These are phyloP conservation scores for Candida sanyaensis DNA, from an alignment of 1,139 yeast species.

Conservation along the genomic window DNA sequence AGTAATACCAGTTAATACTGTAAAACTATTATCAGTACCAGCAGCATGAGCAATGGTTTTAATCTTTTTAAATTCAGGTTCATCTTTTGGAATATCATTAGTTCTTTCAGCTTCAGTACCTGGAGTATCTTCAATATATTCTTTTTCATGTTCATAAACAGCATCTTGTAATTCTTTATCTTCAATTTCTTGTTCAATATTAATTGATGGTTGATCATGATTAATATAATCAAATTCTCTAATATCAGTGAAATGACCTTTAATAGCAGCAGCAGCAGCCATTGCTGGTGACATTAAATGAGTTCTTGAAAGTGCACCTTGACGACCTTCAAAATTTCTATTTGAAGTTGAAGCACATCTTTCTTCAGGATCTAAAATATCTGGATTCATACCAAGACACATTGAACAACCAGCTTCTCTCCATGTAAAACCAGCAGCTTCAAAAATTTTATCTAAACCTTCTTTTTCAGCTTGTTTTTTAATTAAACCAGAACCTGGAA, in stretches of 20 bases:
- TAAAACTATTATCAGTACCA: slow-evolving; percentile 72
- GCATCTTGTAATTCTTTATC: slow-evolving; percentile 67
- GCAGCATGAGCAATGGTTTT: slow-evolving; percentile 27
- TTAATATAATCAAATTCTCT: slow-evolving; percentile 71
- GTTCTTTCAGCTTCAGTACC: slow-evolving; percentile 48
- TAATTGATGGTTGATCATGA: slow-evolving; percentile 61
- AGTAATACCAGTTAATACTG: slow-evolving; percentile 76
- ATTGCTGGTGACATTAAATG: slow-evolving; percentile 98
- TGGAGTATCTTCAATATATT: slow-evolving; percentile 43
- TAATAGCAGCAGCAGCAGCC: slow-evolving; percentile 99
- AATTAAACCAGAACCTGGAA: slow-evolving; percentile 96
- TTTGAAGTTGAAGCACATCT: slow-evolving; percentile 98
- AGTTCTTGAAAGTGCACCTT: slow-evolving; percentile 95
- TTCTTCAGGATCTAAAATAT: slow-evolving; percentile 89
- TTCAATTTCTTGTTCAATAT: slow-evolving; percentile 51
- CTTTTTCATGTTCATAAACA: slow-evolving; percentile 69
- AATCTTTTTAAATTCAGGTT: slow-evolving; percentile 32
- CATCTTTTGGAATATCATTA: slow-evolving; percentile 56
- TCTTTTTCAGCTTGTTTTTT: slow-evolving; percentile 92
- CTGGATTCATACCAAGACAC: slow-evolving; percentile 99
- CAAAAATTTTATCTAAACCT: slow-evolving; percentile 89
- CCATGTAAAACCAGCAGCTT: slow-evolving; percentile 95
- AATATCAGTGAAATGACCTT: slow-evolving; percentile 88
- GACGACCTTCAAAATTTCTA: slow-evolving; percentile 99
- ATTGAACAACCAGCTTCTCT: slow-evolving; percentile 99